Conservation (phyloP, 2,329 filamentous ascomycete species). For the Macrophomina phaseolina region DNA sequence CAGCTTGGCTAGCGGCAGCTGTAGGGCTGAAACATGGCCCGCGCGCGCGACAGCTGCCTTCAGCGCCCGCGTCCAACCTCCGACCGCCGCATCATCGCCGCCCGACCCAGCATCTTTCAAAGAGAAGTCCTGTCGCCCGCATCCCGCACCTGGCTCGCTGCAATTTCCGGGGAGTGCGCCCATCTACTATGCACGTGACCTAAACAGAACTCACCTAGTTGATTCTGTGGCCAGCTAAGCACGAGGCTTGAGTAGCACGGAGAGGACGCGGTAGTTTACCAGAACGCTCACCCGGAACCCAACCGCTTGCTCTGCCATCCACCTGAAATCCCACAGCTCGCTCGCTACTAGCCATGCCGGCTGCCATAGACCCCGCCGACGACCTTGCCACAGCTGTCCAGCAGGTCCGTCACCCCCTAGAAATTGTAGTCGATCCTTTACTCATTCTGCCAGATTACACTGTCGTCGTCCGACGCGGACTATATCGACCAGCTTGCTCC, state of each 20-base stretch:
- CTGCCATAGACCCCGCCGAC: slow-evolving; percentile 52
- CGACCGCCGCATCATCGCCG: slow-evolving; percentile 19
- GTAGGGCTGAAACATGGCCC: slow-evolving; percentile 23
- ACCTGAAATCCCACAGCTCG: not conserved
- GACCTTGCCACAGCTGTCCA: slow-evolving; percentile 56
- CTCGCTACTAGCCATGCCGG: slow-evolving; percentile 35
- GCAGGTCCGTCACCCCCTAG: slow-evolving; percentile 48
- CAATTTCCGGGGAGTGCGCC: not conserved
- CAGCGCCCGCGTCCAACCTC: slow-evolving; percentile 11
- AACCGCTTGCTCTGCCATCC: not conserved
- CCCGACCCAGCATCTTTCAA: slow-evolving; percentile 8
- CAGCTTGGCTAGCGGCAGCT: not conserved
- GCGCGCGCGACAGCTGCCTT: slow-evolving; percentile 9
- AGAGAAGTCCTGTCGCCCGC: not conserved
- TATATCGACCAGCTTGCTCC: slow-evolving; percentile 96
- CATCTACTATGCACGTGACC: not conserved
- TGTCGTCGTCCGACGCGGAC: slow-evolving; percentile 88
- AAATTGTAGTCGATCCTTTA: slow-evolving; percentile 19
- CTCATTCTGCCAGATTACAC: slow-evolving; percentile 72
- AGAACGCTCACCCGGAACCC: slow-evolving; percentile 9
- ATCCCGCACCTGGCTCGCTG: not conserved
- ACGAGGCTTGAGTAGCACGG: not conserved
- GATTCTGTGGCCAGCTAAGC: not conserved
- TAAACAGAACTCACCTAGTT: not conserved
- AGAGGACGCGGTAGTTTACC: not conserved